Base-by-base conservation (phyloP, 345 rosid genomes). In the Luvunga scandens region DNA sequence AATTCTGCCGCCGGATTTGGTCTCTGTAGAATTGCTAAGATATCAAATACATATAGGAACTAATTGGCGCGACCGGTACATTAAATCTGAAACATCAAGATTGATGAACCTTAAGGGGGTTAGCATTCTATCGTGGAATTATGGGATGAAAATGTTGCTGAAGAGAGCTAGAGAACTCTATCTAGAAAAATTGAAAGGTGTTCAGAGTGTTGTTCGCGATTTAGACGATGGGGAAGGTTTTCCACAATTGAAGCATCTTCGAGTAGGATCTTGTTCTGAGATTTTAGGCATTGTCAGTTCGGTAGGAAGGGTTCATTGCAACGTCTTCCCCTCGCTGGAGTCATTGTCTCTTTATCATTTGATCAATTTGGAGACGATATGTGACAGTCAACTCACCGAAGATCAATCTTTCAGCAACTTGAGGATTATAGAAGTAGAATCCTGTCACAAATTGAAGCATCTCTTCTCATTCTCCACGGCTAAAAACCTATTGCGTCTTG, bases 211-310 rank as follows among this genome's bases (percentile, higher is more conserved):
- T 19, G 10, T 76, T 4, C 16, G 1, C 0, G 39, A 65, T 6
- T 19, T 65, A 18, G 31, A 27, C 0, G 27, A 39, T 36, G 7
- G 27, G 7, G 53, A 78, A 38, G 84, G 80, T 25, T 75, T 84
- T 76, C 79, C 59, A 3, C 42, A 1, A 7, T 33, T 81, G 74
- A 78, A 76, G 71, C 75, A 38, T 62, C 84, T 82, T 5, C 63
- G 7, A 1, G 1, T 85, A 8, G n/a, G 69, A 45, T 18, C 62
- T 5, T 22, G 63, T 76, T 67, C 3, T 27, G 77, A 70, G 33
- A 45, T 80, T 62, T 45, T 27, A 13, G 48, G 56, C 45, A 16
- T 83, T 7, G 42, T 77, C 6, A 42, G 64, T 24, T 10, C 79
- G 9, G 19, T n/a, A 6, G 9, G 38, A 7, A 7, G 0, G 9